These are phyloP conservation scores for Pelargonium australe DNA, from an alignment of 441 rosid genomes.

Conservation along the genomic window DNA sequence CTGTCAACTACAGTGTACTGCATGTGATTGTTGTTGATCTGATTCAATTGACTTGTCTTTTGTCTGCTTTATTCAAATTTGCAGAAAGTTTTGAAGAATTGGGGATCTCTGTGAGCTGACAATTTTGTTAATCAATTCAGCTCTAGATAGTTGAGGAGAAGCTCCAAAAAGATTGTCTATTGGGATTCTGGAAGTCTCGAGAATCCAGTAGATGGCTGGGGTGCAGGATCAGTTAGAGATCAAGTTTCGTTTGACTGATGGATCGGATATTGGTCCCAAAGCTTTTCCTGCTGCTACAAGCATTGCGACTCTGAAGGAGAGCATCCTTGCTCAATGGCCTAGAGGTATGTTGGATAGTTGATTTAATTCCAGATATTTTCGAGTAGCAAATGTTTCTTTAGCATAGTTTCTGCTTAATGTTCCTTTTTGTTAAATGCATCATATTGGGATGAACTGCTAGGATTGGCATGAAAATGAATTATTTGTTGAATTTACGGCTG, in stretches of 20 bases:
- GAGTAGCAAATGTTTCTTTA: neutral
- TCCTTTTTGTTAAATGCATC: neutral
- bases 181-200: constrained; percentile 21
- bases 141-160: constrained; percentile 15
- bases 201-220: constrained; percentile 47
- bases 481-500: neutral
- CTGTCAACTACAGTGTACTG: constrained; percentile 10
- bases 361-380: neutral
- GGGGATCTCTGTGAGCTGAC: constrained; percentile 13
- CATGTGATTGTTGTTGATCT: constrained; percentile 4
- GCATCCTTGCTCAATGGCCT: constrained; percentile 90
- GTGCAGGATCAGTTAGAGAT: constrained; percentile 86
- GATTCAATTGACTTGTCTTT: constrained; percentile 5
- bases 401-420: neutral
- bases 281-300: constrained; percentile 77
- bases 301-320: constrained; percentile 81
- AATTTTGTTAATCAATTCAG: neutral
- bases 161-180: constrained; percentile 23
- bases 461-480: neutral
- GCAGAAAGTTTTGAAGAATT: constrained; percentile 30
- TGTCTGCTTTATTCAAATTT: constrained; percentile 11
- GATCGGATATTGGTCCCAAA: constrained; percentile 92
- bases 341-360: constrained; percentile 48
- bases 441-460: neutral
- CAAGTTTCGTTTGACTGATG: constrained; percentile 84